Conservation (phyloP, 345 rosid genomes). For the Acer yangbiense region DNA sequence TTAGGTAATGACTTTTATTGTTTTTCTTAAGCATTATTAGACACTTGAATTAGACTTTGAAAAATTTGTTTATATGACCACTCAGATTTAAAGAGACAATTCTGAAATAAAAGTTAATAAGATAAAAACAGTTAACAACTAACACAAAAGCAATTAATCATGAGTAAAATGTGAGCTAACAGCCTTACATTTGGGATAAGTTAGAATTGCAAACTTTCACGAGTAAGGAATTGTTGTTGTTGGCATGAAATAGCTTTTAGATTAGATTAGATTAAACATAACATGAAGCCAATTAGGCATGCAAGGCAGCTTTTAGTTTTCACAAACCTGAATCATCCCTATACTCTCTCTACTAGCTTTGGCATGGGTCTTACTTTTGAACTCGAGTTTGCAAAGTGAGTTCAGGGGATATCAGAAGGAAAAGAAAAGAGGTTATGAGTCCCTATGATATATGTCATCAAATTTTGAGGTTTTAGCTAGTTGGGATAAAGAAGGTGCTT, state of each 20-base stretch:
- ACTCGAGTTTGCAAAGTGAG: too few relatives aligned
- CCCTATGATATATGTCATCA: background rate
- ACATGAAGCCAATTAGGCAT: background rate
- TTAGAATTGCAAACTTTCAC: constrained; percentile 1
- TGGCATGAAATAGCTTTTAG: background rate
- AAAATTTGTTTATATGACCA: background rate
- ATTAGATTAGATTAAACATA: background rate
- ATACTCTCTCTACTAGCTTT: background rate
- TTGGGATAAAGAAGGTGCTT: background rate
- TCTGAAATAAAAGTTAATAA: background rate
- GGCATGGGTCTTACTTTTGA: too few relatives aligned
- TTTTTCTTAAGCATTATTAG: background rate
- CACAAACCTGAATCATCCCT: background rate
- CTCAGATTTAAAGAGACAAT: too few relatives aligned
- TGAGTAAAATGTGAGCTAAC: background rate
- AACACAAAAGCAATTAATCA: background rate
- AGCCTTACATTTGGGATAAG: background rate
- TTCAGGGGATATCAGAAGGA: too few relatives aligned
- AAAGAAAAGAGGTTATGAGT: too few relatives aligned
- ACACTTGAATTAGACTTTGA: background rate
- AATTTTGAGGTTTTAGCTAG: background rate
- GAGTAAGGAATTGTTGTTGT: background rate
- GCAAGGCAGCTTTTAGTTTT: background rate
- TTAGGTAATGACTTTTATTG: background rate
- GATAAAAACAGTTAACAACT: background rate